phyloP scores from a whole-genome alignment of 225 moss, liverwort and hornwort species.

The Takakia lepidozioides region DNA sequence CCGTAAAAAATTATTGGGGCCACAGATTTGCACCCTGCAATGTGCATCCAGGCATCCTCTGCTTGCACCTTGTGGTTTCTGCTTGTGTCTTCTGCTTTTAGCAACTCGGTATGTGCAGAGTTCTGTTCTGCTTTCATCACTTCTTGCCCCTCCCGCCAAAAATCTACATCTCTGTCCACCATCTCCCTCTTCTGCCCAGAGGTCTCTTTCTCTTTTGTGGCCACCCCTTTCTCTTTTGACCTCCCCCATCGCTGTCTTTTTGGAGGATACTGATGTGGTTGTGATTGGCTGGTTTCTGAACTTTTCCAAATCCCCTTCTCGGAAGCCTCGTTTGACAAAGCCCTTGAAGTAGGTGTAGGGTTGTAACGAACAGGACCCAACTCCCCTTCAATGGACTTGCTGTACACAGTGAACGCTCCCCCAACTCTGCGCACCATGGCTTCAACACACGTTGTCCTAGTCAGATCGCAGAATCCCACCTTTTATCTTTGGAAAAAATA shows the following conservation, averaged over 20 bases:
- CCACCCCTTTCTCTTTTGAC: conserved; percentile 11
- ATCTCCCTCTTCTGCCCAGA: conserved; percentile 12
- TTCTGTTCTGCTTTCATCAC: not conserved
- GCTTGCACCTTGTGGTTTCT: not conserved
- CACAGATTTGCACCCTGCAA: not conserved
- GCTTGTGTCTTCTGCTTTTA: conserved; percentile 2
- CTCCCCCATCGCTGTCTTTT: conserved; percentile 7
- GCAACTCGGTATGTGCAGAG: no score
- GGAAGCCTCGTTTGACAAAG: not conserved
- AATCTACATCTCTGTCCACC: conserved; percentile 2
- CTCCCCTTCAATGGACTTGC: conserved; percentile 15
- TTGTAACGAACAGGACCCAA: conserved; percentile 40
- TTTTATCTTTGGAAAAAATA: no score
- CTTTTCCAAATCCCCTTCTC: not conserved
- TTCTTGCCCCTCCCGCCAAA: conserved; percentile 7
- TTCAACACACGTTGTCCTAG: conserved; percentile 12
- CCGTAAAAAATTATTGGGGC: conserved; percentile 9
- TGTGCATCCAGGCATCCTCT: not conserved
- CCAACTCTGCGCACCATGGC: conserved; percentile 13
- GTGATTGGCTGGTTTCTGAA: no score
- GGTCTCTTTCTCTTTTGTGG: conserved; percentile 13
- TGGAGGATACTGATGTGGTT: conserved; percentile 10
- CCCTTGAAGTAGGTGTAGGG: conserved; percentile 12
- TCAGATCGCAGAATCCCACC: no score
- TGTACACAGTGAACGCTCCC: conserved; percentile 14